These are phyloP conservation scores for Porogramme epimiltina DNA, from an alignment of 1,284 basidiomycete genomes.

Conservation along the genomic window DNA sequence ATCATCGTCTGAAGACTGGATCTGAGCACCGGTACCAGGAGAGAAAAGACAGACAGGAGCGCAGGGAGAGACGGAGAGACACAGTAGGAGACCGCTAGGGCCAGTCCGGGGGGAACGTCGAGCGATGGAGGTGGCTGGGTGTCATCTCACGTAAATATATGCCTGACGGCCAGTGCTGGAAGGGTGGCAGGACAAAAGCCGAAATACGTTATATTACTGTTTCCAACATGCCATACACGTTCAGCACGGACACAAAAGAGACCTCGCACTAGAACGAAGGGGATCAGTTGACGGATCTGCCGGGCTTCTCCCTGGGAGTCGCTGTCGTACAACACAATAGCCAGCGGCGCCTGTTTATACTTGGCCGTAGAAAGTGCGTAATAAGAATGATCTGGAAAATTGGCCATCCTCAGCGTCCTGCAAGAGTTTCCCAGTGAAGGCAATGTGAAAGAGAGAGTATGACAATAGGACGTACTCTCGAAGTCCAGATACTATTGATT, in stretches of 20 bases:
- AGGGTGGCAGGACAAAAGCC: constrained; percentile 1
- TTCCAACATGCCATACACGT: neutral
- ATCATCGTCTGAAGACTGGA: constrained; percentile 16
- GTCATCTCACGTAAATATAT: neutral
- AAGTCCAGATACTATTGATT: no score
- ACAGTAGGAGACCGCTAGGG: constrained; percentile 19
- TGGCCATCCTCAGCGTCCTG: no score
- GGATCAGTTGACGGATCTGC: neutral
- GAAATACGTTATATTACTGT: neutral
- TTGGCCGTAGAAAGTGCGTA: no score
- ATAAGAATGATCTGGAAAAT: no score
- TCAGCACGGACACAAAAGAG: constrained; percentile 2
- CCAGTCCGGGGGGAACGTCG: constrained; percentile 9
- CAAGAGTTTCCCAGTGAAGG: no score
- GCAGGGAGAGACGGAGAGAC: neutral
- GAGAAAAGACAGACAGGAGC: constrained; percentile 1
- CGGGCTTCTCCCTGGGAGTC: no score
- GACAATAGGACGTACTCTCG: no score
- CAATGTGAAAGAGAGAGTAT: no score
- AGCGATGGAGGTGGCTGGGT: constrained; percentile 6
- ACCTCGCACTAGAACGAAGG: neutral
- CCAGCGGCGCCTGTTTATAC: no score
- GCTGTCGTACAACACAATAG: no score
- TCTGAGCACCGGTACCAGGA: neutral
- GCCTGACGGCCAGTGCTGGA: neutral